Evolutionary conservation across 1,139 yeast genomes (phyloP).

Genomic region (Kodamaea anthophila): DNA sequence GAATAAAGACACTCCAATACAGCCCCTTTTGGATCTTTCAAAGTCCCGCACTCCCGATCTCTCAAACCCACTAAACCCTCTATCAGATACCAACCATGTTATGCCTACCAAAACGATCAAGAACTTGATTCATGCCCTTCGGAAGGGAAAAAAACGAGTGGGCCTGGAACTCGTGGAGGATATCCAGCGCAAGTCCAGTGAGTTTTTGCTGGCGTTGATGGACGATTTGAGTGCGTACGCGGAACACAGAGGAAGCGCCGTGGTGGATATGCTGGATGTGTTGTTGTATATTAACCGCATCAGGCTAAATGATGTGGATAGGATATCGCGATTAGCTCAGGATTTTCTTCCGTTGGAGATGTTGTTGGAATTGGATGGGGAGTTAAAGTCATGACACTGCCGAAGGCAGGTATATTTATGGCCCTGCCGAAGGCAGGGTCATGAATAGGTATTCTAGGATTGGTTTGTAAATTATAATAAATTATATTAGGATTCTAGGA

Average conservation of each 20-base stretch:
- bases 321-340: conserved; percentile 29
- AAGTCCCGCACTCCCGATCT: too few relatives aligned
- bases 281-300: conserved; percentile 30
- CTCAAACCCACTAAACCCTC: too few relatives aligned
- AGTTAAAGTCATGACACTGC: conserved; percentile 6
- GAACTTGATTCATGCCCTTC: conserved; percentile 10
- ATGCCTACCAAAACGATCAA: conserved; percentile 9
- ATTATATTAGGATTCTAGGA: too few relatives aligned
- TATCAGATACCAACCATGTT: too few relatives aligned
- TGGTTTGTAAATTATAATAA: too few relatives aligned
- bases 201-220: conserved; percentile 13
- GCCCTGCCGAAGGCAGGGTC: too few relatives aligned
- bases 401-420: not conserved
- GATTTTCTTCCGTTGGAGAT: conserved; percentile 33
- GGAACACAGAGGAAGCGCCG: conserved; percentile 18
- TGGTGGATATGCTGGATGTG: conserved; percentile 31
- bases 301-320: conserved; percentile 21
- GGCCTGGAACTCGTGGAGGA: too few relatives aligned
- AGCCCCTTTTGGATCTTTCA: too few relatives aligned
- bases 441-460: too few relatives aligned
- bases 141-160: conserved; percentile 3
- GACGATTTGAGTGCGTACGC: conserved; percentile 17
- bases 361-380: conserved; percentile 30
- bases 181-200: conserved; percentile 12
- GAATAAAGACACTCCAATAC: too few relatives aligned